A percentile compares a stretch with the other conserved stretches of the same genome.
These are phyloP conservation scores for Colletotrichum godetiae DNA, from an alignment of 2,329 filamentous ascomycete species.

Conservation along the genomic window DNA sequence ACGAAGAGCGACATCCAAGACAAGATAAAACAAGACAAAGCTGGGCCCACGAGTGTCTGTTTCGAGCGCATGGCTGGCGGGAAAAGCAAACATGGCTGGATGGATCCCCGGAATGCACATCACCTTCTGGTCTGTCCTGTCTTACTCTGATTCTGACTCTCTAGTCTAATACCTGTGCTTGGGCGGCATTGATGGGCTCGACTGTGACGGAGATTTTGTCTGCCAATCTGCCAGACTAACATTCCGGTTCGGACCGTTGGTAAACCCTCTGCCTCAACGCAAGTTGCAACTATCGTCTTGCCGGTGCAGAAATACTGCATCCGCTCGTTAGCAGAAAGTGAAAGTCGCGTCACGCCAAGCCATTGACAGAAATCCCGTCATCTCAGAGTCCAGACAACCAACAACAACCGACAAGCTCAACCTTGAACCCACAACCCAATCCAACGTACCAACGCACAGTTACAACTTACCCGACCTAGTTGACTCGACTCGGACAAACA, in stretches of 20 bases:
- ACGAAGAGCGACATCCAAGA: slow-evolving; percentile 1
- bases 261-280: not conserved
- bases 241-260: not conserved
- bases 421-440: no score
- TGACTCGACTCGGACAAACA: not conserved
- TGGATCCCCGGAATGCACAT: not conserved
- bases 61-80: not conserved
- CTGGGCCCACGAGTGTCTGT: not conserved
- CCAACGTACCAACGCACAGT: not conserved
- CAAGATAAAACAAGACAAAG: slow-evolving; percentile 19
- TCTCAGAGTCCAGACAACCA: not conserved
- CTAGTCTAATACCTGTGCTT: not conserved
- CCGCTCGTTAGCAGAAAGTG: not conserved
- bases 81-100: slow-evolving; percentile 9
- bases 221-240: not conserved
- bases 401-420: not conserved
- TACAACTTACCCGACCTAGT: not conserved
- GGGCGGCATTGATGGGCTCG: not conserved
- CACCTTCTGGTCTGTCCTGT: not conserved
- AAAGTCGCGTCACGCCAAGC: not conserved
- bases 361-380: not conserved
- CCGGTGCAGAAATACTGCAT: not conserved
- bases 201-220: not conserved
- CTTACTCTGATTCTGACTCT: not conserved
- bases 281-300: not conserved